These are phyloP conservation scores for Castanospermum australe DNA, from an alignment of 306 rosid species.

Conservation along the genomic window DNA sequence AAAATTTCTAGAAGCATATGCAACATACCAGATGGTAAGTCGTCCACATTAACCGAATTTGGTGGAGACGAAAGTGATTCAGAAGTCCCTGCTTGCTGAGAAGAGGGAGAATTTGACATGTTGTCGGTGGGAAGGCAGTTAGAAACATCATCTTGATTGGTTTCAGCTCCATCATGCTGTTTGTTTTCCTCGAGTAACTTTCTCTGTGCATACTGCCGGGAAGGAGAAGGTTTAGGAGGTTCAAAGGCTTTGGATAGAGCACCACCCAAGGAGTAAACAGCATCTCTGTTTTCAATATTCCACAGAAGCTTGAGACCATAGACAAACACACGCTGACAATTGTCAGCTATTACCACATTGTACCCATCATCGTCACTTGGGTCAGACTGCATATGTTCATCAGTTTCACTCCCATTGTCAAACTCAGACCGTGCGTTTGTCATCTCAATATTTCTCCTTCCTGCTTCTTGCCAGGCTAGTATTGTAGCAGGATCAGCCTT, in stretches of 20 bases:
- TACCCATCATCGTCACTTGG: conserved; percentile 95
- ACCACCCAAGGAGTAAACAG: conserved; percentile 72
- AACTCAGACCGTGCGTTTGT: conserved; percentile 50
- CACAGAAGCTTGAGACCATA: conserved; percentile 93
- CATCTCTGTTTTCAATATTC: conserved; percentile 93
- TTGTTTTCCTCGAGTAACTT: conserved; percentile 64
- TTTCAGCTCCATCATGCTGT: conserved; percentile 42
- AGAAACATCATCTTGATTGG: conserved; percentile 50
- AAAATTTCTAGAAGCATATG: conserved; percentile 18
- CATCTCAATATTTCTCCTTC: conserved; percentile 70
- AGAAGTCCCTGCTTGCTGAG: conserved; percentile 36
- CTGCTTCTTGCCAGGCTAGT: conserved; percentile 93
- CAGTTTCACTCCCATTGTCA: conserved; percentile 62
- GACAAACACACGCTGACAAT: conserved; percentile 83
- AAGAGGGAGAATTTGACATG: conserved; percentile 34
- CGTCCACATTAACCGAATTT: conserved; percentile 42
- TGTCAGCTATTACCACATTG: conserved; percentile 94
- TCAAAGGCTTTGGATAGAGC: conserved; percentile 66
- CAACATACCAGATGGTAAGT: conserved; percentile 53
- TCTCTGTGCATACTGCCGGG: conserved; percentile 75
- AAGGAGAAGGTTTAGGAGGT: conserved; percentile 93
- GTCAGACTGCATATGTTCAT: conserved; percentile 71
- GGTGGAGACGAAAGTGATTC: conserved; percentile 46
- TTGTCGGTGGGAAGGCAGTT: conserved; percentile 35
- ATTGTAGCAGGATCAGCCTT: conserved; percentile 81